Base-by-base conservation (phyloP, 352 stramenopile genomes). In the Paralagenidium karlingii region DNA sequence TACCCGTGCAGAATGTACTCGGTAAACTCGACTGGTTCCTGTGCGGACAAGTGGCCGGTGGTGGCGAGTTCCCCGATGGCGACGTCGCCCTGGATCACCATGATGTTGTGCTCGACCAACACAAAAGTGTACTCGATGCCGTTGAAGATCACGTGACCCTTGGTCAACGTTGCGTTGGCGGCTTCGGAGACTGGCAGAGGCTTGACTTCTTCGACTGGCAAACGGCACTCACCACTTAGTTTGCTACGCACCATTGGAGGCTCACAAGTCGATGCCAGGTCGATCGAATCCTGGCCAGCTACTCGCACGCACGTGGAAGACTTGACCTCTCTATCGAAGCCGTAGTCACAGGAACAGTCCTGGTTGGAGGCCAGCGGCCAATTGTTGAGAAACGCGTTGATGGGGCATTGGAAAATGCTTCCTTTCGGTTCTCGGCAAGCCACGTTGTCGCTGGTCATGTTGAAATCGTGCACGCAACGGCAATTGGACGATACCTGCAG, bases 101-200 rank as follows among this genome's bases (percentile, higher is more conserved):
- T 78, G 25, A 83, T 58, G 36, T 63, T 61, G 43, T 78, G 63
- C 33, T 90, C 73, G 0, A 68, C 60, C 21, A 86, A 54, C 21
- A 86, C 74, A 38, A 82, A 86, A 53, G 82, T 67, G 44, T 86
- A 83, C 55, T 90, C 76, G 32, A 87, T 78, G 21, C 76, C 76
- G 15, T 78, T 78, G 39, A 85, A 79, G 28, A 82, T 28, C 18
- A 86, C 66, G 2, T 50, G 38, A 42, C 65, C 61, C 9, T 26
- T 38, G n/a, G 40, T 42, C 1, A 15, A 15, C 15, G 21, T 31
- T 43, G 18, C 56, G 34, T 54, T 36, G 43, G 48, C n/a, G 16
- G 19, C 18, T 40, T 32, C 31, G 30, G 25, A 15, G 3, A 28
- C 18, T n/a, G 31, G 20, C 15, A 9, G 8, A 8, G 51, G 34